Percentiles rank a stretch among this genome's conserved stretches.
These are phyloP conservation scores for Schizosaccharomyces osmophilus DNA, from an alignment of 805 yeast genomes.

Conservation along the genomic window DNA sequence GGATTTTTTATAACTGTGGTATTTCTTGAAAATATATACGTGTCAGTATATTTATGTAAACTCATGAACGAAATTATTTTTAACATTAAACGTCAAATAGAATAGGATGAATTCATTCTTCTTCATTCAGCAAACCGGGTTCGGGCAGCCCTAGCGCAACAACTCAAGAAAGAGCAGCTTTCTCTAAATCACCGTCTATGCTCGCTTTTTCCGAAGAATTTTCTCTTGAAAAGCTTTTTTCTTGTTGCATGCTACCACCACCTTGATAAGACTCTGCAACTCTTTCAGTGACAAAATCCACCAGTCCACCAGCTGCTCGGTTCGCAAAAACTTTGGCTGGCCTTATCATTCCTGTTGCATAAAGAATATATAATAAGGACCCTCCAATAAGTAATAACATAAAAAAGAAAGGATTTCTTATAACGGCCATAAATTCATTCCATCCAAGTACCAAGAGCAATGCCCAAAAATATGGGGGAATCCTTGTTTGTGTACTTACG, in stretches of 20 bases:
- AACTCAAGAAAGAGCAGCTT: too few relatives aligned
- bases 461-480: slow-evolving; percentile 63
- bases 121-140: too few relatives aligned
- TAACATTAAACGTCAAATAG: too few relatives aligned
- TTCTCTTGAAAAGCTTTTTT: neutral
- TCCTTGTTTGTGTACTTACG: slow-evolving; percentile 47
- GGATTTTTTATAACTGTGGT: too few relatives aligned
- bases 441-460: slow-evolving; percentile 63
- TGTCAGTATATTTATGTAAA: too few relatives aligned
- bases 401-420: slow-evolving; percentile 58
- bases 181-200: too few relatives aligned
- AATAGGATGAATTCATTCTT: too few relatives aligned
- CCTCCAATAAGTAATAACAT: slow-evolving; percentile 30
- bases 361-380: slow-evolving; percentile 42
- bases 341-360: slow-evolving; percentile 46
- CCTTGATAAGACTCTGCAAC: neutral
- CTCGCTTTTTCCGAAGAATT: neutral
- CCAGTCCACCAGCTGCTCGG: slow-evolving; percentile 3
- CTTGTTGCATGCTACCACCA: too few relatives aligned
- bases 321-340: slow-evolving; percentile 35
- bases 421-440: slow-evolving; percentile 78
- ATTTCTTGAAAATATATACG: too few relatives aligned
- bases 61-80: too few relatives aligned
- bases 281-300: neutral
- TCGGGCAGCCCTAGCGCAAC: too few relatives aligned